phyloP scores from a whole-genome alignment of 169 alveolate species.

The Pseudocohnilembus persalinus region DNA sequence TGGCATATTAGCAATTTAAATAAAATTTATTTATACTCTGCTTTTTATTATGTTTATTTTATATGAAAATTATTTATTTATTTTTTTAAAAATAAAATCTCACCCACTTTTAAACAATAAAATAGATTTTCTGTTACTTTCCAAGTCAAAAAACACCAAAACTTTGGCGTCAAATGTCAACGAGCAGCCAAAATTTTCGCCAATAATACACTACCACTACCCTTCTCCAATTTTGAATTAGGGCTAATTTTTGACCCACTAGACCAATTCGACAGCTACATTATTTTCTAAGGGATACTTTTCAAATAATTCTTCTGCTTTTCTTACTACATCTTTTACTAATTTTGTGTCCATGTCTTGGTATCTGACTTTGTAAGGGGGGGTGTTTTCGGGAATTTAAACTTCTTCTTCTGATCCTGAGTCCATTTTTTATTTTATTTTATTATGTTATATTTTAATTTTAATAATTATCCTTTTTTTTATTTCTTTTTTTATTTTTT shows the following conservation, averaged over 20 bases:
- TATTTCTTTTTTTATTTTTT: too few species aligned
- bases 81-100: too few species aligned
- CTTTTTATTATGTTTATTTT: too few species aligned
- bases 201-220: conserved; percentile 45
- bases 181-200: conserved; percentile 45
- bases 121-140: conserved; percentile 36
- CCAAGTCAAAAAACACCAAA: conserved; percentile 34
- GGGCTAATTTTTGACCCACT: conserved; percentile 26
- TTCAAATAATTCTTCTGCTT: conserved; percentile 21
- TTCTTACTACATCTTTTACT: conserved; percentile 36
- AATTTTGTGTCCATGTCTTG: conserved; percentile 23
- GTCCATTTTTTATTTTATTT: not conserved
- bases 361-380: conserved; percentile 23
- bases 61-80: too few species aligned
- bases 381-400: not conserved
- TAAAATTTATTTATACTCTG: too few species aligned
- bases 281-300: conserved; percentile 41
- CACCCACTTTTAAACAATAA: conserved; percentile 47
- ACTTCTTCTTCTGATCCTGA: not conserved
- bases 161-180: conserved; percentile 37
- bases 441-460: too few species aligned
- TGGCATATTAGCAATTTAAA: too few species aligned
- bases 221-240: conserved; percentile 47
- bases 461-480: too few species aligned
- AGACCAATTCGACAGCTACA: conserved; percentile 36